Base-by-base conservation (phyloP, 2,329 filamentous ascomycete species). In the Colletotrichum sp. region DNA sequence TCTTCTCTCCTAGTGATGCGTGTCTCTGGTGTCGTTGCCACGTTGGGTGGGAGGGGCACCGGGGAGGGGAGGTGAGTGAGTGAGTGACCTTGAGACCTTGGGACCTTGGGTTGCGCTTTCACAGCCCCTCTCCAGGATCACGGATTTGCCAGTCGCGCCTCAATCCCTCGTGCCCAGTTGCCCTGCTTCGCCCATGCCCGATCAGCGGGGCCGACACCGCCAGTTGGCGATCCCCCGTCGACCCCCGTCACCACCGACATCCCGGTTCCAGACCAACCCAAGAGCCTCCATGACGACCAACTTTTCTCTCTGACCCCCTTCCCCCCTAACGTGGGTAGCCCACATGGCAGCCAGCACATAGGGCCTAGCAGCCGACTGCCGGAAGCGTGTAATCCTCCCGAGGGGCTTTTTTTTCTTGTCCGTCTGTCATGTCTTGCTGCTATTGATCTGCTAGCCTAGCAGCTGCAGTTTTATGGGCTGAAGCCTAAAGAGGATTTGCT, bases 201-300 rank as follows among this genome's bases (percentile, higher is more conserved):
- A 65, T 39, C 24, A 63, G 72, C 39, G 72, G 72, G 72, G 72
- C 72, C 69, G 71, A 59, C 74, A 76, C 64, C 70, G 59, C 26
- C 57, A 73, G 64, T 65, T 21, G 64, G 21, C 24, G 73, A 69
- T 69, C 64, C 32, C 64, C 62, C 52, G 68, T 55, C 34, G 6
- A 52, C 69, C 55, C 63, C 63, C 55, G 64, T 59, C 44, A 69
- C 69, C 21, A 59, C 73, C 70, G 70, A 59, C 64, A 76, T 64
- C 64, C 57, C 64, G 64, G 63, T 72, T 52, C 21, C n/a, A 60
- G 26, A 12, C 39, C 26, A 59, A 59, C 21, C 55, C 55, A 16
- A 67, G 55, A 73, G 73, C 73, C 63, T 73, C 69, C 64, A 62
- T 67, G 36, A 75, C 55, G 39, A 63, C 39, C 32, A 36, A 60